These are phyloP conservation scores for Castanea sativa DNA, from an alignment of 306 rosid species.

Conservation along the genomic window DNA sequence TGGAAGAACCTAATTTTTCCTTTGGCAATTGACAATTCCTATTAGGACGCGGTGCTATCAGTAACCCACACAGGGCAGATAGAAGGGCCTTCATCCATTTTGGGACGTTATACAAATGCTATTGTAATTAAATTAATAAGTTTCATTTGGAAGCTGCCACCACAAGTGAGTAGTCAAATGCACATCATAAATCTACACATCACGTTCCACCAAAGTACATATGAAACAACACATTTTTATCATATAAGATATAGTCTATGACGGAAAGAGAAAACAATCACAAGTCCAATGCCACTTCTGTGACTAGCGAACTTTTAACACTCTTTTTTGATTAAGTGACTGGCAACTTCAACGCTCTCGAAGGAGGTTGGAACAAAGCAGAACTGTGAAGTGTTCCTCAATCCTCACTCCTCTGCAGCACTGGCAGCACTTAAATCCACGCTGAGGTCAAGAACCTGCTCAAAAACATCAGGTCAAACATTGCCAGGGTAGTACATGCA, in stretches of 20 bases:
- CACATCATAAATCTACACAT: not conserved
- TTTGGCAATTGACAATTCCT: too few relatives aligned
- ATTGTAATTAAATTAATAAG: not conserved
- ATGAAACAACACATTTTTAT: not conserved
- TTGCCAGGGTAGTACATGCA: not conserved
- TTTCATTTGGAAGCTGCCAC: not conserved
- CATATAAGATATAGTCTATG: not conserved
- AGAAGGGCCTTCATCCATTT: too few relatives aligned
- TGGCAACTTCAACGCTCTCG: not conserved
- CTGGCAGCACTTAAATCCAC: slow-evolving; percentile 98
- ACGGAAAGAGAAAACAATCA: not conserved
- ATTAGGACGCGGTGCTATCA: too few relatives aligned
- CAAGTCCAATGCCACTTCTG: not conserved
- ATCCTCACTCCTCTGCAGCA: slow-evolving; percentile 86
- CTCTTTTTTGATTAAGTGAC: not conserved
- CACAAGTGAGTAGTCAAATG: not conserved
- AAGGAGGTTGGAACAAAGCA: not conserved
- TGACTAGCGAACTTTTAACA: not conserved
- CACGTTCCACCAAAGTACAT: not conserved
- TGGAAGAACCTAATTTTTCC: too few relatives aligned
- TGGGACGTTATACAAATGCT: not conserved
- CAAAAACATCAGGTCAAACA: slow-evolving; percentile 18
- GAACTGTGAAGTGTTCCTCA: not conserved
- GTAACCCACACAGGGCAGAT: too few relatives aligned
- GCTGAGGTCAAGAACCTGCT: slow-evolving; percentile 77